Base-by-base conservation (phyloP, 257 asterid species). In the Coffea canephora region DNA sequence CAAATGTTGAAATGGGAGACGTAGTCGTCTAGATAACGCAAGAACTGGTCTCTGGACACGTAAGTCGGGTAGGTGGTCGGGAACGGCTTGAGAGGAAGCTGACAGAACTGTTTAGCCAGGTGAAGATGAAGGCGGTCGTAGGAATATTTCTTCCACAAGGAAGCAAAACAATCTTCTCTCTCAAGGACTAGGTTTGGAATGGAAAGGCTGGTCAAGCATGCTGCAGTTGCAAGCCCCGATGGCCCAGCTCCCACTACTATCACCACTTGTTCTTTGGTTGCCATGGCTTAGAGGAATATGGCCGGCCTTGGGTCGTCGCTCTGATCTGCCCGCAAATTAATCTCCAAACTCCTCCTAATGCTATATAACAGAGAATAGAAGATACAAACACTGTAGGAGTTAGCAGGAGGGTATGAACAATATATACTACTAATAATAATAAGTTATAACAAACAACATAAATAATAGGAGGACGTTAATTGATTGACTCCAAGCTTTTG, bases 81-180 rank as follows among this genome's bases (percentile, higher is more conserved):
- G 34, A 92, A 79, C 2, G 90, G 91, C 80, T 88, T 25, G 1
- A 77, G 83, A 5, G 97, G 93, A 2, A 94, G 87, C 73, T 86
- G 69, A 78, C 97, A 88, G 73, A 81, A 82, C 10, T 87, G 86
- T 64, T 89, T 94, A 18, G 88, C 80, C 1, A 94, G 84, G 84
- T 94, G 98, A 15, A 94, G 97, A 82, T 88, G 94, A 69, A 94
- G 90, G 27, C 97, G 87, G 19, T 94, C 96, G 82, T 94, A 92
- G 2, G 93, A 75, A 73, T 90, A 88, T 69, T 94, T 92, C 77
- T 84, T 90, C 97, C 97, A 94, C 0, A 92, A 12, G 6, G 98
- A 78, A 15, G 96, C 93, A 49, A 81, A 64, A 72, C 97, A 90
- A 49, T 94, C 96, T 73, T 94, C 97, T 77, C 97, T 82, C 21